These are phyloP conservation scores for Cryptosporidium andersoni DNA, from an alignment of 169 alveolate genomes.

Conservation along the genomic window DNA sequence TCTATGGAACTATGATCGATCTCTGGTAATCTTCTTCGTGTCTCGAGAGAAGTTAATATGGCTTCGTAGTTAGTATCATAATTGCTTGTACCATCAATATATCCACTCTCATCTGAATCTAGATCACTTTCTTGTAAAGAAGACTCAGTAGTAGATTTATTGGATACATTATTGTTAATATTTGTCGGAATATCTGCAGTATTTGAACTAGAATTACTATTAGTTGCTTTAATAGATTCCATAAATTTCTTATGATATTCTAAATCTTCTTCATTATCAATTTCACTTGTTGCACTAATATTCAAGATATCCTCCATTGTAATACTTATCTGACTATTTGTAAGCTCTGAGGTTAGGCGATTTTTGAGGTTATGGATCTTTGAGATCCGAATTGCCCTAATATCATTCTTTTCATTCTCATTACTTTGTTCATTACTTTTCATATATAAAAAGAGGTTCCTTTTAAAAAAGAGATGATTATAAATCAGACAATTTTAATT, in stretches of 20 bases:
- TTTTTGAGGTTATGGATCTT: background rate
- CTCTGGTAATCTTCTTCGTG: conserved; percentile 65
- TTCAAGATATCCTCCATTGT: conserved; percentile 40
- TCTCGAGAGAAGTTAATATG: conserved; percentile 17
- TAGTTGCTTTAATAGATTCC: conserved; percentile 12
- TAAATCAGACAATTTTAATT: too few relatives aligned
- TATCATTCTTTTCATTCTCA: too few relatives aligned
- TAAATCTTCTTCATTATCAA: conserved; percentile 10
- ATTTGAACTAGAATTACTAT: background rate
- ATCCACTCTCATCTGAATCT: background rate
- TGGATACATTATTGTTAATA: too few relatives aligned
- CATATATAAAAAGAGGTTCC: too few relatives aligned
- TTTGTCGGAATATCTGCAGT: background rate
- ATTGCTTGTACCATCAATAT: background rate
- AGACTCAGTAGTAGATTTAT: background rate
- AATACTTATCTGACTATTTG: background rate
- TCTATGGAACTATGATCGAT: conserved; percentile 86
- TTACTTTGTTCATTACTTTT: too few relatives aligned
- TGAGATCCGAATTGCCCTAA: conserved; percentile 10
- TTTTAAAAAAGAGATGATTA: too few relatives aligned
- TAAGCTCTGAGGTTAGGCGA: too few relatives aligned
- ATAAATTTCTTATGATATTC: conserved; percentile 36
- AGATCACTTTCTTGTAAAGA: background rate
- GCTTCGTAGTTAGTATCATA: conserved; percentile 5
- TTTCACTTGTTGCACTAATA: conserved; percentile 4